These are phyloP conservation scores for Boletus patriciae DNA, from an alignment of 768 basidiomycete species.

Conservation along the genomic window DNA sequence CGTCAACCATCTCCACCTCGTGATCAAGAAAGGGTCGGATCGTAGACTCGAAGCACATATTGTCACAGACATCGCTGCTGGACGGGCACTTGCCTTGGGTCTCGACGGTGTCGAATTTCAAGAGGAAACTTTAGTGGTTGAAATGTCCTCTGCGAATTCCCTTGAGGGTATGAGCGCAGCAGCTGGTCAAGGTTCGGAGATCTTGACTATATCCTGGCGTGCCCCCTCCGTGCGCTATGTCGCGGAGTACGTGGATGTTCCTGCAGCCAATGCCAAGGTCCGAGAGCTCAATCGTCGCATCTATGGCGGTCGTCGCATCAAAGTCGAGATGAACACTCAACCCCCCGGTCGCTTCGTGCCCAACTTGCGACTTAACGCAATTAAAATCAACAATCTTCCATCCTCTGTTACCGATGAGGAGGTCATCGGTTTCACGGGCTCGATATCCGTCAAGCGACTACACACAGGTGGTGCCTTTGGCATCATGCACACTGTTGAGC, in stretches of 20 bases:
- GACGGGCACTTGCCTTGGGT: conserved; percentile 40
- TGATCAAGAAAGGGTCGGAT: conserved; percentile 31
- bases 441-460: conserved; percentile 27
- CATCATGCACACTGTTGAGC: conserved; percentile 16
- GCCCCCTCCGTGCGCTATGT: conserved; percentile 46
- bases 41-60: conserved; percentile 42
- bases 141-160: conserved; percentile 41
- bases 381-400: conserved; percentile 48
- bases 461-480: conserved; percentile 24
- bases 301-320: conserved; percentile 46
- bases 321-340: conserved; percentile 43
- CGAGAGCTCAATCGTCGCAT: conserved; percentile 37
- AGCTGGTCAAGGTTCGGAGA: conserved; percentile 34
- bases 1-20: conserved; percentile 33
- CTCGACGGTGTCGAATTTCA: conserved; percentile 53
- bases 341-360: conserved; percentile 33
- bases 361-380: conserved; percentile 32
- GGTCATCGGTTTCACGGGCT: conserved; percentile 34
- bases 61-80: conserved; percentile 42
- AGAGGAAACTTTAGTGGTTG: conserved; percentile 42
- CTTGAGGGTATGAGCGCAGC: conserved; percentile 44
- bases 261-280: conserved; percentile 31
- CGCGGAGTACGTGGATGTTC: conserved; percentile 40
- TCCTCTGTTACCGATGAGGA: conserved; percentile 21
- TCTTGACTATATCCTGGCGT: conserved; percentile 52